Evolutionary conservation across 2,329 filamentous ascomycete species (phyloP).

Genomic region (Grosmannia huntii): DNA sequence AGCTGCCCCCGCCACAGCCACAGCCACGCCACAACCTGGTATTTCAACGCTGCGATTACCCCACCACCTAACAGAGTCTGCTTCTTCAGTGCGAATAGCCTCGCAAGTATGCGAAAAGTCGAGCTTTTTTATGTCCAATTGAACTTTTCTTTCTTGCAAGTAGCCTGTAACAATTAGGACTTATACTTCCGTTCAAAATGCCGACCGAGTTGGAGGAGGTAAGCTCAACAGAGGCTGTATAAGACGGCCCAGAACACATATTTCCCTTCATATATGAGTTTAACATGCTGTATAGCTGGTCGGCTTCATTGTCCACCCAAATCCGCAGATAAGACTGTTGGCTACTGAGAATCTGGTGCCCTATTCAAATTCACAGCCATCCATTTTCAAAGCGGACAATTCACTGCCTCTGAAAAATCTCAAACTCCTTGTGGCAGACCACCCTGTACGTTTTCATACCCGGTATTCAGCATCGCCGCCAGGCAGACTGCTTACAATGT

Average conservation of each 20-base stretch:
- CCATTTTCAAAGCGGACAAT: slow-evolving; percentile 72
- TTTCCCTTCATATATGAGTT: no score
- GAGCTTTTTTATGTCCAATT: neutral
- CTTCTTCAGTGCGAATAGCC: slow-evolving; percentile 6
- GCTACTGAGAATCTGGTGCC: slow-evolving; percentile 80
- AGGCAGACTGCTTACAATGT: neutral
- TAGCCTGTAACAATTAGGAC: neutral
- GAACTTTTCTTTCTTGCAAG: neutral
- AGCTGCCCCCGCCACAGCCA: slow-evolving; percentile 5
- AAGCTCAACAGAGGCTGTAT: slow-evolving; percentile 9
- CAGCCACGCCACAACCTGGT: slow-evolving; percentile 4
- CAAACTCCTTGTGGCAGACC: slow-evolving; percentile 76
- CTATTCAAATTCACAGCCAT: slow-evolving; percentile 59
- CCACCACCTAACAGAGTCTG: slow-evolving; percentile 6
- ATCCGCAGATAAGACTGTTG: slow-evolving; percentile 77
- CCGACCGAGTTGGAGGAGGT: slow-evolving; percentile 68
- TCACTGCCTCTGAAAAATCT: slow-evolving; percentile 73
- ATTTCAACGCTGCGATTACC: neutral
- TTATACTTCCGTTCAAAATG: slow-evolving; percentile 33
- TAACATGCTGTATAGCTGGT: slow-evolving; percentile 49
- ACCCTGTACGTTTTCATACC: slow-evolving; percentile 44
- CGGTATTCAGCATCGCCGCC: neutral
- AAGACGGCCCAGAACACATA: no score
- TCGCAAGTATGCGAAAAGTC: neutral
- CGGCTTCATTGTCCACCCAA: slow-evolving; percentile 84